Conservation (phyloP, 345 rosid genomes). For the Populus alba region DNA sequence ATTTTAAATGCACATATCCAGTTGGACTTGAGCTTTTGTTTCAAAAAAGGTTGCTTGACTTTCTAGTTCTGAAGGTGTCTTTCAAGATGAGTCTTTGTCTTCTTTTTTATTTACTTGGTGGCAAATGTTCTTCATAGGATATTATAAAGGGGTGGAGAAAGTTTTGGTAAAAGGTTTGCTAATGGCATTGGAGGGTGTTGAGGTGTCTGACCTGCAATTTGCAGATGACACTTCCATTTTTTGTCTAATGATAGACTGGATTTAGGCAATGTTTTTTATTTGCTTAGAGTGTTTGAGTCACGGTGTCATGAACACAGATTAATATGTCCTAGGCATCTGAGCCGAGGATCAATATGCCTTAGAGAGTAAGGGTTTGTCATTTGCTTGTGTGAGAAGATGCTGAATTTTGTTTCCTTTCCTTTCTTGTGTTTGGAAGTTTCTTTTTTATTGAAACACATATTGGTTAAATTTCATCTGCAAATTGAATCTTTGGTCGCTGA, state of each 20-base stretch:
- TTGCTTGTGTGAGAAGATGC: too few species aligned
- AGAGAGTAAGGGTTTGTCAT: too few species aligned
- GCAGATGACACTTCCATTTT: background rate
- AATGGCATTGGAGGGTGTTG: background rate
- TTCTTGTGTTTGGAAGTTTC: background rate
- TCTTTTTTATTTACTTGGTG: background rate
- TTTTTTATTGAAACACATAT: background rate
- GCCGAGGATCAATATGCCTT: background rate
- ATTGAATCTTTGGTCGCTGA: slow-evolving; percentile 66
- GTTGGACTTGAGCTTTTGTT: background rate
- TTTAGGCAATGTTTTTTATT: background rate
- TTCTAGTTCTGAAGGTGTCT: background rate
- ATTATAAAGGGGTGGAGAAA: background rate
- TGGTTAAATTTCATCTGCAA: slow-evolving; percentile 35
- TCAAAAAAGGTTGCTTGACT: background rate
- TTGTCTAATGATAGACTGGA: background rate
- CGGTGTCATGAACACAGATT: too few species aligned
- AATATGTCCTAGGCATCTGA: background rate
- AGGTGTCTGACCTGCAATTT: background rate
- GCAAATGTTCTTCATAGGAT: background rate
- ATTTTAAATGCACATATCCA: background rate
- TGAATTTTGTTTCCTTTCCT: background rate
- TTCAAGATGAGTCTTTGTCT: background rate
- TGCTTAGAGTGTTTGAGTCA: background rate
- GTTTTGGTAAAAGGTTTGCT: background rate